Evolutionary conservation across 495 filamentous ascomycete species (phyloP).

Genomic region (Trichoderma reesei): DNA sequence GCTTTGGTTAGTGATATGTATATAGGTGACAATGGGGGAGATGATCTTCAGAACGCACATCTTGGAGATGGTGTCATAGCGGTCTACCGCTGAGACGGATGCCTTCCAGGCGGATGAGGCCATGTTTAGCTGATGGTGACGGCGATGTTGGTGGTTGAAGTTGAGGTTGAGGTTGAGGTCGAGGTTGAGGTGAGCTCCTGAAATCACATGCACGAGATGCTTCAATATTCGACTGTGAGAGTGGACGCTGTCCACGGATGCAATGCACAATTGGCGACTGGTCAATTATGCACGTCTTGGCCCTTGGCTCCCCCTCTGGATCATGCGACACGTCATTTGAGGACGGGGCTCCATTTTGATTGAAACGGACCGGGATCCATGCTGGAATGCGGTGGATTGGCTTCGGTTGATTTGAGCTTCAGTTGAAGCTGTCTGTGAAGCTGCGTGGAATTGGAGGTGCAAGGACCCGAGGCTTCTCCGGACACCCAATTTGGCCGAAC

Average conservation of each 20-base stretch:
- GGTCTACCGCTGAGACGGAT: constrained; percentile 33
- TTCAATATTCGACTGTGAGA: neutral
- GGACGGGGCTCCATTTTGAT: neutral
- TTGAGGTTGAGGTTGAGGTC: too few species aligned
- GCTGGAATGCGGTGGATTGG: neutral
- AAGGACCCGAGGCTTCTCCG: constrained; percentile 2
- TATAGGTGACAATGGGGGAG: neutral
- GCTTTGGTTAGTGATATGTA: neutral
- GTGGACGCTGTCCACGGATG: neutral
- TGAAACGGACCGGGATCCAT: neutral
- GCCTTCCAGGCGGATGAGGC: constrained; percentile 25
- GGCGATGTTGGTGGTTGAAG: too few species aligned
- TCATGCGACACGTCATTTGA: constrained; percentile 7
- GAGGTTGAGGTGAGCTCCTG: too few species aligned
- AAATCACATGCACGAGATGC: neutral
- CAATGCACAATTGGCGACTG: neutral
- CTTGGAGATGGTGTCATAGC: constrained; percentile 43
- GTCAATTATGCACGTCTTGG: neutral
- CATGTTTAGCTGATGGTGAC: neutral
- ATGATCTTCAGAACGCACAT: constrained; percentile 28
- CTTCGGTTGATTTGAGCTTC: too few species aligned
- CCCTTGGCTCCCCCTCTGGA: constrained; percentile 5
- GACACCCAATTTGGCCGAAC: too few species aligned
- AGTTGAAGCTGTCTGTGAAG: too few species aligned
- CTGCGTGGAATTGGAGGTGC: neutral